phyloP scores from a whole-genome alignment of 805 yeast genomes.

The Grigorovia humatica region DNA sequence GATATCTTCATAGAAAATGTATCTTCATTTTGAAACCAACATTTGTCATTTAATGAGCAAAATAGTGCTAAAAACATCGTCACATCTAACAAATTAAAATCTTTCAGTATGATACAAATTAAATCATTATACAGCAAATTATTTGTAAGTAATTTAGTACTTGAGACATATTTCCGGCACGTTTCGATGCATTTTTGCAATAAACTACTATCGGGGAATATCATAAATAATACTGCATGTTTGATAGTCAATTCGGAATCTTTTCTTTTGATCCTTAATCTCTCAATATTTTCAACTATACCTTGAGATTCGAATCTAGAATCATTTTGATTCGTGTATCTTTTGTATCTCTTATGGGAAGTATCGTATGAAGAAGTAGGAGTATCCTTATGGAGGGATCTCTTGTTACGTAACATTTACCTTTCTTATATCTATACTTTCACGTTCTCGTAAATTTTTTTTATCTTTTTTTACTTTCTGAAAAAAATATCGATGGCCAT shows the following conservation, averaged over 20 bases:
- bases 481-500: no score
- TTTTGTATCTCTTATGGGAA: slow-evolving; percentile 1
- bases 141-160: slow-evolving; percentile 9
- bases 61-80: slow-evolving; percentile 14
- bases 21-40: slow-evolving; percentile 6
- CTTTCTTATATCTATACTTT: background rate
- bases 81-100: slow-evolving; percentile 16
- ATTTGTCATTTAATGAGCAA: slow-evolving; percentile 10
- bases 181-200: slow-evolving; percentile 8
- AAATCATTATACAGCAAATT: slow-evolving; percentile 9
- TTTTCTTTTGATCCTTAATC: slow-evolving; percentile 8
- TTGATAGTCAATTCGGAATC: slow-evolving; percentile 7
- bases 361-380: no score
- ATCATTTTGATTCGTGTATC: background rate
- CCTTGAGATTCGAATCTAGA: slow-evolving; percentile 13
- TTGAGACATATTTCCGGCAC: slow-evolving; percentile 12
- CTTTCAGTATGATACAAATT: slow-evolving; percentile 4
- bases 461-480: background rate
- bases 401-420: slow-evolving; percentile 1
- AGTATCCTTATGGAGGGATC: background rate
- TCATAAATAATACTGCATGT: slow-evolving; percentile 13
- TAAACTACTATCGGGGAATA: slow-evolving; percentile 2
- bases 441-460: background rate
- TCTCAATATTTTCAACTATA: slow-evolving; percentile 18
- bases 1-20: slow-evolving; percentile 10